A percentile compares a stretch with the other conserved stretches of the same genome.
These are phyloP conservation scores for Thermothelomyces thermophilus DNA, from an alignment of 2,329 filamentous ascomycete genomes.

Conservation along the genomic window DNA sequence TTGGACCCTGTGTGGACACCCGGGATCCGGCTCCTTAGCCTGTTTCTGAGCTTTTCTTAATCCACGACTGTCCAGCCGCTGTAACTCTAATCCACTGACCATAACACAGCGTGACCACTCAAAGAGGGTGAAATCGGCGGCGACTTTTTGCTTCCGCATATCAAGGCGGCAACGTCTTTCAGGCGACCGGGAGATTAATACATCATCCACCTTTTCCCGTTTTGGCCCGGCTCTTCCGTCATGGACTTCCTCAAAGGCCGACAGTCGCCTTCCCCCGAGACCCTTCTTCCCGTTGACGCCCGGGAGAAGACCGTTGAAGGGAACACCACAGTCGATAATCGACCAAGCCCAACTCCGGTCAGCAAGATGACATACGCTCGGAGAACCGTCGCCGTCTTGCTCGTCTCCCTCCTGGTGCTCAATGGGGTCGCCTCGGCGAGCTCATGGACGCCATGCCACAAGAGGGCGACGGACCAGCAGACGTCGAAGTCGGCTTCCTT, in stretches of 20 bases:
- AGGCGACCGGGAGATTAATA: slow-evolving; percentile 1
- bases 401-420: slow-evolving; percentile 15
- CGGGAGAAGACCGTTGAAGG: slow-evolving; percentile 10
- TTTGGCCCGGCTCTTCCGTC: not conserved
- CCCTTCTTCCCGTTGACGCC: slow-evolving; percentile 12
- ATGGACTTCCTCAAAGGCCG: slow-evolving; percentile 13
- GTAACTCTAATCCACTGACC: slow-evolving; percentile 1
- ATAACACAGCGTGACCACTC: slow-evolving; percentile 3
- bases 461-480: not conserved
- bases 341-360: slow-evolving; percentile 5
- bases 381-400: slow-evolving; percentile 10
- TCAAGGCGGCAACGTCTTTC: not conserved
- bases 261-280: slow-evolving; percentile 9
- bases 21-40: not conserved
- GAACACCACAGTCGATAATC: slow-evolving; percentile 1
- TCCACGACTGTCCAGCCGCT: not conserved
- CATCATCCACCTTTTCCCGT: not conserved
- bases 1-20: too few relatives aligned
- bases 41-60: not conserved
- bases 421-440: slow-evolving; percentile 14
- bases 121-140: not conserved
- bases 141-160: not conserved
- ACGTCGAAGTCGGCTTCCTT: slow-evolving; percentile 13
- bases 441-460: slow-evolving; percentile 14
- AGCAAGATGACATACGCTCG: slow-evolving; percentile 13